Conservation (phyloP, 1,284 basidiomycete species). For the Mrakiaceae sp. region DNA sequence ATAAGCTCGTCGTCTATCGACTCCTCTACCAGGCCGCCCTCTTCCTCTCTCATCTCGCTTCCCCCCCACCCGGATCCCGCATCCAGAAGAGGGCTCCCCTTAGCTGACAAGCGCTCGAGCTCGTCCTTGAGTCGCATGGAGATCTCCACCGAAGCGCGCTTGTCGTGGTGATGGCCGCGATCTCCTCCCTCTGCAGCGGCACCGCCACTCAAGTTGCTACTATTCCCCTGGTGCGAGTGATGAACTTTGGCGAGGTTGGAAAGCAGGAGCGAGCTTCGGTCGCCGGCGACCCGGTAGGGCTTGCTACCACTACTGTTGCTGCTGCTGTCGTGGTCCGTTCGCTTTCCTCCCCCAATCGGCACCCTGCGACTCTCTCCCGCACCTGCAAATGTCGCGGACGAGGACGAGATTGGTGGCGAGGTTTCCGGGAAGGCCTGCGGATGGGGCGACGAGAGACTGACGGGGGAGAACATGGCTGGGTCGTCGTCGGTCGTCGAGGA, state of each 20-base stretch:
- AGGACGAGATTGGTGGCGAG: neutral
- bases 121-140: neutral
- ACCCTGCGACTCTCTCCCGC: too few species aligned
- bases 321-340: too few species aligned
- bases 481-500: neutral
- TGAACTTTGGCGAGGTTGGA: slow-evolving; percentile 2
- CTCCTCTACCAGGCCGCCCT: slow-evolving; percentile 9
- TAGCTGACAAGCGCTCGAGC: neutral
- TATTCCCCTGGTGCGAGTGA: neutral
- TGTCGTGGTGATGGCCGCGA: neutral
- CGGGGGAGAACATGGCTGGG: neutral
- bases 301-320: too few species aligned
- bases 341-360: too few species aligned
- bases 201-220: neutral
- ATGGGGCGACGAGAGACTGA: too few species aligned
- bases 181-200: neutral
- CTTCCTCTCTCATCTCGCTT: neutral
- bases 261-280: slow-evolving; percentile 5
- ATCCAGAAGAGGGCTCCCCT: too few species aligned
- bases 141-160: neutral
- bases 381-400: neutral
- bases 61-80: neutral
- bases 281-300: neutral
- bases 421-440: neutral
- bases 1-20: neutral